Evolutionary conservation across 345 rosid genomes (phyloP), one percentile per base, ranked within the genome.

Genomic region (Corymbia maculata): DNA sequence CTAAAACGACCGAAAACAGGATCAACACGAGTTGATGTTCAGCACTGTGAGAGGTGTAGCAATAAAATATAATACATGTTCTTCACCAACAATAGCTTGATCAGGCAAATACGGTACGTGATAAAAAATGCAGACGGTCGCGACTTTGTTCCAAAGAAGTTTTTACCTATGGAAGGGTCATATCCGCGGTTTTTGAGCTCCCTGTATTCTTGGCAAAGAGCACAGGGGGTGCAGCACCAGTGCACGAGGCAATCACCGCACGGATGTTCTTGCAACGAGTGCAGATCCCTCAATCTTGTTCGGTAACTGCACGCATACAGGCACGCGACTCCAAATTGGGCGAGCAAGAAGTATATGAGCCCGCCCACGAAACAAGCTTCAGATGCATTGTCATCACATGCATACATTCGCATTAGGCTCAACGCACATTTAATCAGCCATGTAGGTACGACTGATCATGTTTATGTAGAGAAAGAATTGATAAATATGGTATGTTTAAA

Each of bases 151-250:
- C 5, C 12, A 10, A 16, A 68, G 32, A 30, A 66, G 19, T 11
- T 19, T 28, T 47, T 52, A 88, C 89, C 89, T 4, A 88, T 88
- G 80, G 89, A 88, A 14, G 85, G 87, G 55, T 88, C 89, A 11
- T 22, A 4, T 44, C 87, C 85, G 14, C 66, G 86, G 84, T 88
- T 57, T 45, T 66, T 64, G 24, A 88, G 89, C 84, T 88, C 89
- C 24, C 89, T 85, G 30, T 85, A 26, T 42, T 88, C 89, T 84
- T 88, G 89, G 52, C 89, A 88, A 32, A 88, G 47, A 45, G 89
- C 89, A 36, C 89, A 88, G 13, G 13, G 9, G 3, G 5, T 28
- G 70, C 89, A 88, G 16, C 55, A 88, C 64, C 44, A 88, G 84
- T 88, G 87, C 12, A 64, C 8, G 22, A 30, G 47, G 42, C 53